phyloP scores from a whole-genome alignment of 371 early-diverging fungal species.

The Actinomucor elegans region DNA sequence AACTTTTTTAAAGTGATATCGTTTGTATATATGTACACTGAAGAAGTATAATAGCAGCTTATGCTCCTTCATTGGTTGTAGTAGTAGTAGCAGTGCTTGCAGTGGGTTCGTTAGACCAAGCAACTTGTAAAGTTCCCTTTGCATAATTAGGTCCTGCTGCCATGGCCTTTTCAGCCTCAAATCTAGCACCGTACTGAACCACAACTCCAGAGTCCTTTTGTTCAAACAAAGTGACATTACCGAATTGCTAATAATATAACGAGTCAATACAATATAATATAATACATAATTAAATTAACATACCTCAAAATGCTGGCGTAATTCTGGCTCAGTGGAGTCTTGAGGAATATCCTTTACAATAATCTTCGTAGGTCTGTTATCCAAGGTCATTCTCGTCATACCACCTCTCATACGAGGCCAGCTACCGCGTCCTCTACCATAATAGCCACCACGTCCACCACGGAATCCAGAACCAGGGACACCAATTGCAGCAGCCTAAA shows the following conservation, averaged over 20 bases:
- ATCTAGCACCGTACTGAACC: constrained; percentile 39
- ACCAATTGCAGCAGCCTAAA: constrained; percentile 36
- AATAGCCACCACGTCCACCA: constrained; percentile 51
- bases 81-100: neutral
- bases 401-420: constrained; percentile 58
- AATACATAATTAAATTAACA: neutral
- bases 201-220: constrained; percentile 20
- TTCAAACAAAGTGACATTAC: constrained; percentile 41
- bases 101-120: constrained; percentile 18
- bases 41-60: neutral
- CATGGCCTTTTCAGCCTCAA: constrained; percentile 50
- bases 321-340: constrained; percentile 38
- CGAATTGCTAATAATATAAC: constrained; percentile 51
- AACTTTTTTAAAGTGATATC: neutral
- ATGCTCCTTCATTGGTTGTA: neutral
- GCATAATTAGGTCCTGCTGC: constrained; percentile 20
- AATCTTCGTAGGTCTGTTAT: constrained; percentile 72
- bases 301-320: constrained; percentile 68
- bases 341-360: constrained; percentile 53
- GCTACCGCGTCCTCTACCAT: constrained; percentile 44
- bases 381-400: constrained; percentile 48
- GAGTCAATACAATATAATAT: neutral
- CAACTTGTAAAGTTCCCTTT: constrained; percentile 25
- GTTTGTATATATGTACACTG: constrained; percentile 8
- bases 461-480: constrained; percentile 31